phyloP scores from a whole-genome alignment of 305 asterid genomes.

The Solanum hybrid region DNA sequence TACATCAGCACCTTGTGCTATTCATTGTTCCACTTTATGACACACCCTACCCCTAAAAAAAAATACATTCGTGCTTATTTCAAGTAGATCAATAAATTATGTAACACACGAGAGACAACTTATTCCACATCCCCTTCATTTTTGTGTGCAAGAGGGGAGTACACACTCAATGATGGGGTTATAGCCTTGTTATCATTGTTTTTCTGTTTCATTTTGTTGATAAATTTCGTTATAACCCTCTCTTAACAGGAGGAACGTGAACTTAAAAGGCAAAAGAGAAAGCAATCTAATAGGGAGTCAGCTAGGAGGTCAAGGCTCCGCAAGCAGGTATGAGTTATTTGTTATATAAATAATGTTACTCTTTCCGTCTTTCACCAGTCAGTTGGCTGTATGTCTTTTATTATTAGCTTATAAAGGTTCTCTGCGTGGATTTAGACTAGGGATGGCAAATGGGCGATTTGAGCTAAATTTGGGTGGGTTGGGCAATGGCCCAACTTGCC shows the following conservation, averaged over 20 bases:
- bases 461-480: background rate
- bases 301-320: constrained; percentile 96
- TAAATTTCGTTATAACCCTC: constrained; percentile 2
- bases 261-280: constrained; percentile 82
- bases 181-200: background rate
- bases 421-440: background rate
- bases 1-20: background rate
- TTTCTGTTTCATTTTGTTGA: background rate
- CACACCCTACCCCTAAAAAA: background rate
- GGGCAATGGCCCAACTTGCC: background rate
- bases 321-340: constrained; percentile 52
- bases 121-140: background rate
- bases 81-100: background rate
- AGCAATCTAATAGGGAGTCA: constrained; percentile 96
- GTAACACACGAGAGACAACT: background rate
- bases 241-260: constrained; percentile 75
- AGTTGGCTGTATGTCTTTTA: background rate
- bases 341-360: background rate
- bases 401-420: background rate
- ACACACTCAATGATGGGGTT: background rate
- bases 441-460: background rate
- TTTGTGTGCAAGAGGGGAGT: background rate
- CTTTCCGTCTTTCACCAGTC: background rate
- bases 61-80: background rate
- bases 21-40: background rate